Conservation (phyloP, 192 early-diverging fungal species). For the Gamsiella multidivaricata region DNA sequence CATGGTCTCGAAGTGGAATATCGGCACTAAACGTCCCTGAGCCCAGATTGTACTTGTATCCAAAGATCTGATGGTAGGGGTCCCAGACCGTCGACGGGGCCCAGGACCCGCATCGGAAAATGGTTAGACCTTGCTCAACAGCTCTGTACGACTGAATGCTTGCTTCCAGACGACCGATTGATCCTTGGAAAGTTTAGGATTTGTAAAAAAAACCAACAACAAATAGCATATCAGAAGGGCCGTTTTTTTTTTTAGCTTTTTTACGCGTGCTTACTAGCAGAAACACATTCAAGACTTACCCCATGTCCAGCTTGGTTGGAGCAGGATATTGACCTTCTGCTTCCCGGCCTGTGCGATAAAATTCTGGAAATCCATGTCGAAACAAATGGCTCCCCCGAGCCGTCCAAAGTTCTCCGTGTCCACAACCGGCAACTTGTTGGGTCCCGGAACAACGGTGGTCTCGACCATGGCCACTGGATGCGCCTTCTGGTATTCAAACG, state of each 20-base stretch:
- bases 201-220: background rate
- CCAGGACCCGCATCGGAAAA: conserved; percentile 57
- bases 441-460: conserved; percentile 44
- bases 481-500: conserved; percentile 58
- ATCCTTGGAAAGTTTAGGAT: conserved; percentile 19
- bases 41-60: conserved; percentile 41
- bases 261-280: background rate
- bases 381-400: conserved; percentile 57
- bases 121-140: conserved; percentile 58
- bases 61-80: conserved; percentile 44
- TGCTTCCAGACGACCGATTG: conserved; percentile 55
- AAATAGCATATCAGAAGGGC: too few relatives aligned
- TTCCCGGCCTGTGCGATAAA: conserved; percentile 55
- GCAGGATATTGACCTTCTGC: conserved; percentile 56
- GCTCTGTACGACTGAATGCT: conserved; percentile 53
- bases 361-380: conserved; percentile 60
- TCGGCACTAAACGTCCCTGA: conserved; percentile 39
- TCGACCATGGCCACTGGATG: conserved; percentile 59
- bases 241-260: too few relatives aligned
- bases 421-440: conserved; percentile 32
- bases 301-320: conserved; percentile 63
- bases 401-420: conserved; percentile 53
- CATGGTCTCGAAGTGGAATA: conserved; percentile 37
- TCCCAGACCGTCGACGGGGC: conserved; percentile 57
- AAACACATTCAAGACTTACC: conserved; percentile 22